Base-by-base conservation (phyloP, 2,329 filamentous ascomycete genomes). In the Harringtonia aguacate region DNA sequence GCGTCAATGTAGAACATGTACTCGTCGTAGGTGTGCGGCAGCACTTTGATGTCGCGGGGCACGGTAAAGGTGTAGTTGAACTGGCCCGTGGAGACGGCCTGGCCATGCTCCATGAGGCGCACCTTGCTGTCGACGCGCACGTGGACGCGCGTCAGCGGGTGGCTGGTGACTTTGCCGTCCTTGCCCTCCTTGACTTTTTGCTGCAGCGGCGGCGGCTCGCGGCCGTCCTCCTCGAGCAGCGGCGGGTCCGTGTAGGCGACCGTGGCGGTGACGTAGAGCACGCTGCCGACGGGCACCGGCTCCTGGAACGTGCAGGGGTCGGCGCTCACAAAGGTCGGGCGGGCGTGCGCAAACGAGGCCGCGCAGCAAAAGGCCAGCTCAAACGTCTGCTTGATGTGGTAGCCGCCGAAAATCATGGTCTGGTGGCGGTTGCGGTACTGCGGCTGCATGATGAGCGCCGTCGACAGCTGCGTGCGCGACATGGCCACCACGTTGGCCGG, bases 381-480 rank as follows among this genome's bases (percentile, higher is more conserved):
- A 53, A 86, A 86, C 0, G 81, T 83, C 55, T 84, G 78, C 56
- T 84, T 84, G 12, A 87, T 67, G 12, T 86, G 71, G 57, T 81
- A 86, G 14, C 83, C 83, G 41, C 83, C 83, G 54, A 86, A 87
- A 44, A 87, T 84, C 81, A 86, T 85, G 59, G 83, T 84, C 54
- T 83, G 79, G 59, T 86, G 81, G 2, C 62, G 58, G 50, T 64
- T 64, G 22, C 61, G 55, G 46, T 63, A 63, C 46, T 64, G 80
- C 0, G 83, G 83, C 57, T 86, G 81, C 82, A 86, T 86, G 51
- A 87, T 84, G 52, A 73, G 75, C 12, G 82, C 79, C 2, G 79
- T 63, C n/a, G 57, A 57, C 7, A 65, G 79, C 53, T 75, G 73
- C 28, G 86, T 72, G 29, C 67, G 66, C 2, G 79, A 77, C 51